Evolutionary conservation across 2,329 filamentous ascomycete species (phyloP).

Genomic region (Fusarium sacchari): DNA sequence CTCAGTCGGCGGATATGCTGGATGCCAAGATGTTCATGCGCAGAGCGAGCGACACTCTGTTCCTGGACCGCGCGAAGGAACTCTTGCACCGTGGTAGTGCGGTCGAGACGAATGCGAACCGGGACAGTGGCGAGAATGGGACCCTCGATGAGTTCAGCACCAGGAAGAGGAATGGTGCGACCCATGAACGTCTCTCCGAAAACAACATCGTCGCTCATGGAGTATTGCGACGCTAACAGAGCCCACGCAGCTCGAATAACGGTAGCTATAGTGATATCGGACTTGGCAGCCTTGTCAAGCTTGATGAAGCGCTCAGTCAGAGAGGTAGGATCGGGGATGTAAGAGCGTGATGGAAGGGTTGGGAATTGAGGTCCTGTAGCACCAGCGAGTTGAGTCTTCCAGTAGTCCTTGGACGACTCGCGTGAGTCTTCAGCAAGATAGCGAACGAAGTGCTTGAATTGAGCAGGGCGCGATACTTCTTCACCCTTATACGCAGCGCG

Average conservation of each 20-base stretch:
- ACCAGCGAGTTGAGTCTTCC: constrained; percentile 37
- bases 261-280: constrained; percentile 39
- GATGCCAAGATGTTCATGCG: constrained; percentile 47
- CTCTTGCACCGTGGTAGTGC: constrained; percentile 33
- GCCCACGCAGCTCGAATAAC: constrained; percentile 45
- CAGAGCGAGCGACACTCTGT: constrained; percentile 39
- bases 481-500: constrained; percentile 33
- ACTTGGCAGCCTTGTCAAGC: constrained; percentile 31
- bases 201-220: constrained; percentile 43
- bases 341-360: constrained; percentile 38
- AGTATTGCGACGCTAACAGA: constrained; percentile 40
- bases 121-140: constrained; percentile 45
- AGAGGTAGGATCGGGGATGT: constrained; percentile 36
- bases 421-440: constrained; percentile 32
- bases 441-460: constrained; percentile 43
- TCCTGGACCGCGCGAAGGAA: constrained; percentile 44
- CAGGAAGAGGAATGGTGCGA: constrained; percentile 41
- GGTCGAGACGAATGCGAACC: constrained; percentile 39
- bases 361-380: constrained; percentile 42
- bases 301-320: constrained; percentile 33
- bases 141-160: constrained; percentile 45
- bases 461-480: constrained; percentile 31
- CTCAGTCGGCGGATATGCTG: constrained; percentile 54
- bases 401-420: constrained; percentile 37
- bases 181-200: constrained; percentile 48